These are phyloP conservation scores for Pichia gijzeniarum DNA, from an alignment of 805 yeast genomes.

Conservation along the genomic window DNA sequence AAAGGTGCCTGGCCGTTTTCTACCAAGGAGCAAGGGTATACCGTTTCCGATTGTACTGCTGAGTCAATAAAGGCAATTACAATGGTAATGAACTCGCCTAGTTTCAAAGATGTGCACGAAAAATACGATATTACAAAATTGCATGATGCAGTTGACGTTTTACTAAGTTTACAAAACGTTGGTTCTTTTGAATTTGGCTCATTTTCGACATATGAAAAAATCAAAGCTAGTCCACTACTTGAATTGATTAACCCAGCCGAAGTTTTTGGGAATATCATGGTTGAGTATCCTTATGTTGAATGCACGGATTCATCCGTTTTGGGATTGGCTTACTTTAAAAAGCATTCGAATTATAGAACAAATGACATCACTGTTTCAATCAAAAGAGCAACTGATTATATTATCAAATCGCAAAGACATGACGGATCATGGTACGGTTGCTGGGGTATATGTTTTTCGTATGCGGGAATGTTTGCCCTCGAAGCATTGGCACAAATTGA, in stretches of 20 bases:
- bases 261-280: constrained; percentile 97
- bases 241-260: constrained; percentile 92
- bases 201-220: constrained; percentile 84
- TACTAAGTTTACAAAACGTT: constrained; percentile 69
- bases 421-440: constrained; percentile 99
- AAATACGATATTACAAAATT: constrained; percentile 47
- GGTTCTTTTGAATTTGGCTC: constrained; percentile 83
- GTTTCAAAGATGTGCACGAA: constrained; percentile 35
- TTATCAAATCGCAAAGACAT: constrained; percentile 54
- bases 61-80: constrained; percentile 90
- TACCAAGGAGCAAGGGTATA: constrained; percentile 92
- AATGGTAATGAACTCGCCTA: constrained; percentile 72
- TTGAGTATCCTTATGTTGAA: constrained; percentile 96
- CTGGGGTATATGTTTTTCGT: constrained; percentile 96
- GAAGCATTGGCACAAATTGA: constrained; percentile 81
- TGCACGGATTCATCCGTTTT: constrained; percentile 94
- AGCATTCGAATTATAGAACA: constrained; percentile 56
- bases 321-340: constrained; percentile 75
- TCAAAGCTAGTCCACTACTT: constrained; percentile 69
- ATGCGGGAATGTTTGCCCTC: constrained; percentile 96
- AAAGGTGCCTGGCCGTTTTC: constrained; percentile 95
- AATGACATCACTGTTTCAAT: constrained; percentile 67
- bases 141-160: constrained; percentile 66
- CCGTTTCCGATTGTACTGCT: constrained; percentile 95
- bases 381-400: constrained; percentile 64